Evolutionary conservation across 2,329 filamentous ascomycete genomes (phyloP), one percentile per base, ranked within the genome.

Genomic region (Tolypocladium guangdongense): DNA sequence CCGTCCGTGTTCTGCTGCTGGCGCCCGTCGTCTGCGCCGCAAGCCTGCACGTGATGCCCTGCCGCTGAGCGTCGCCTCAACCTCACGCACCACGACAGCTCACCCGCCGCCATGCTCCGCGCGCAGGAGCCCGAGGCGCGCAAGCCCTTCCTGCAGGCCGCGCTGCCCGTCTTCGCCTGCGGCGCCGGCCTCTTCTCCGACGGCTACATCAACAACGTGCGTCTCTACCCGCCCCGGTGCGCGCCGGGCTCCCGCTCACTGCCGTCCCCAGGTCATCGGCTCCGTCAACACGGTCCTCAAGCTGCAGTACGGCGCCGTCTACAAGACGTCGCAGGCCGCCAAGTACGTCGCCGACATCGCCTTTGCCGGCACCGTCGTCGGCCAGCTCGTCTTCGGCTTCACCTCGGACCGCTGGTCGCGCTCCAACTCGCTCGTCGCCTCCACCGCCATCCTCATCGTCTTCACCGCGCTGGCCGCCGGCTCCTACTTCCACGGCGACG

Each of bases 161-260:
- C 58, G 4, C 45, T 80, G 78, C 89, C 90, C 16, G 87, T 90
- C 1, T 85, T 96, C 60, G 90, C 90, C 45, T 95, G 90, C 64
- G 91, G 91, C 58, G 88, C 90, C 51, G 91, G 91, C 63, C 77
- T 96, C 2, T 96, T 96, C 70, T 90, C 86, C 27, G 91, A 96
- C 68, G 91, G 91, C 18, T 96, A 96, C 68, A 81, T 96, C 65
- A 95, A 95, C 71, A 90, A 88, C 63, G 88, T 90, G 71, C 57
- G 66, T 53, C 38, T 47, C 10, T 20, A 27, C 0, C 22, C 7
- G 11, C 5, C n/a, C 8, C 7, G 22, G 7, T 27, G 16, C 7
- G 0, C 3, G 41, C 24, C 16, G n/a, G 39, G 14, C 24, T 24
- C 51, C 10, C n/a, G 30, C 37, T 11, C 33, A 22, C 16, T n/a